Percentiles rank a stretch among this genome's conserved stretches.
Evolutionary conservation across 2,329 filamentous ascomycete genomes (phyloP).

Genomic region (Xylaria arbuscula): DNA sequence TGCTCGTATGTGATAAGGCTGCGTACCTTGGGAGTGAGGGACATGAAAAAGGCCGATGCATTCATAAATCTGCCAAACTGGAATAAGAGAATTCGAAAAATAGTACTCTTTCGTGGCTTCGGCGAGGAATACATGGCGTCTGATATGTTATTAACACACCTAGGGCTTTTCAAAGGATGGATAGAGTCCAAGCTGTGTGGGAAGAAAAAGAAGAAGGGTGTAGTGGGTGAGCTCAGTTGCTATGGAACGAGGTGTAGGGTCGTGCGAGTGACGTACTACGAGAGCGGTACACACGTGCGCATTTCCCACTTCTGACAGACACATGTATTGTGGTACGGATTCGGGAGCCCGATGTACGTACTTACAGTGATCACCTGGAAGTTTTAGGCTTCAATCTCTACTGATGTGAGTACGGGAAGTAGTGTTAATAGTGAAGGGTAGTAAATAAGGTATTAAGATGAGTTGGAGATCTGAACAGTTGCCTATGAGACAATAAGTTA

Average conservation of each 20-base stretch:
- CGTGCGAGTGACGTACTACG: not conserved
- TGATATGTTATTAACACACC: conserved; percentile 8
- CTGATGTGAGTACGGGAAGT: not conserved
- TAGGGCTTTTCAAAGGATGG: not conserved
- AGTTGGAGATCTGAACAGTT: not conserved
- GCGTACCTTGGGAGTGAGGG: not conserved
- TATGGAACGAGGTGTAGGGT: not conserved
- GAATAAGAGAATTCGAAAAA: not conserved
- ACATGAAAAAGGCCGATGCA: not conserved
- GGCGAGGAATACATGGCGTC: not conserved
- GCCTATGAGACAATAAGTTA: not conserved
- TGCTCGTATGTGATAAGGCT: not conserved
- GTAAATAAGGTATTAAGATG: not conserved
- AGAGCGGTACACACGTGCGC: not conserved
- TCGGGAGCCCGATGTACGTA: not conserved
- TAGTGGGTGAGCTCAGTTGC: not conserved
- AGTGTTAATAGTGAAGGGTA: not conserved
- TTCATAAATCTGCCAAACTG: not conserved
- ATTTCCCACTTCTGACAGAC: not conserved
- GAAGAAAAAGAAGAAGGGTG: not conserved
- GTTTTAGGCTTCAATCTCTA: not conserved
- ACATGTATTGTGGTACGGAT: not conserved
- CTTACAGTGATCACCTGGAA: not conserved
- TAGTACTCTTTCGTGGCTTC: conserved; percentile 31
- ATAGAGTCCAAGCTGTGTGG: not conserved